Evolutionary conservation across 2,329 filamentous ascomycete species (phyloP), one percentile per base, ranked within the genome.

Genomic region (Hymenoscyphus fraxineus): DNA sequence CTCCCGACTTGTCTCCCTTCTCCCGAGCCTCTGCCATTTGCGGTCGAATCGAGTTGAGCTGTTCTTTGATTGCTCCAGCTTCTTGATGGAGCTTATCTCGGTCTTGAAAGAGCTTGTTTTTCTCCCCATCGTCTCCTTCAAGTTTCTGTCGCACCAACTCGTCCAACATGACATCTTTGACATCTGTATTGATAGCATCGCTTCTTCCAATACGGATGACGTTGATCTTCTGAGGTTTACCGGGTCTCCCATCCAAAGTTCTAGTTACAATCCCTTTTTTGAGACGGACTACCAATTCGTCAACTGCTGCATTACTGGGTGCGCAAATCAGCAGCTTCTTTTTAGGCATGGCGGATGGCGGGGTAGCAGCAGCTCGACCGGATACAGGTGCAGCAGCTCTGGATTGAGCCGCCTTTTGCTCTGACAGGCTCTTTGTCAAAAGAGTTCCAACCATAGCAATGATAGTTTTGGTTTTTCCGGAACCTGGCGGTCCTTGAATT

Each of bases 401-500:
- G 35, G 57, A 54, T 31, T 68, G 66, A 9, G 69, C 65, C 10
- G 63, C 62, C 12, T 51, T 51, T 64, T 76, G 77, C 70, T 76
- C 76, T 65, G 77, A 69, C 16, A 75, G 65, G 79, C 80, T 70
- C 41, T 67, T 84, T 6, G 87, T 90, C 56, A 97, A 77, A 16
- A 99, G 81, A 44, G 92, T 91, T 41, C 95, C 95, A 31, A 98
- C 93, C 82, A 99, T 96, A 39, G 94, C 95, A 63, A 96, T 86
- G 66, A 99, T 99, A 0, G 95, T 99, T 77, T 99, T 99, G 0
- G 95, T 99, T 80, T 99, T 99, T 74, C 94, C 95, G 3, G 95
- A 97, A 76, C 95, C 95, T 1, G 95, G 95, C 60, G 95, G 95
- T 63, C 90, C 95, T 79, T 99, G 95, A 71, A 99, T 93, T 66